Base-by-base conservation (phyloP, 768 basidiomycete genomes). In the Tricholoma saponaceum region DNA sequence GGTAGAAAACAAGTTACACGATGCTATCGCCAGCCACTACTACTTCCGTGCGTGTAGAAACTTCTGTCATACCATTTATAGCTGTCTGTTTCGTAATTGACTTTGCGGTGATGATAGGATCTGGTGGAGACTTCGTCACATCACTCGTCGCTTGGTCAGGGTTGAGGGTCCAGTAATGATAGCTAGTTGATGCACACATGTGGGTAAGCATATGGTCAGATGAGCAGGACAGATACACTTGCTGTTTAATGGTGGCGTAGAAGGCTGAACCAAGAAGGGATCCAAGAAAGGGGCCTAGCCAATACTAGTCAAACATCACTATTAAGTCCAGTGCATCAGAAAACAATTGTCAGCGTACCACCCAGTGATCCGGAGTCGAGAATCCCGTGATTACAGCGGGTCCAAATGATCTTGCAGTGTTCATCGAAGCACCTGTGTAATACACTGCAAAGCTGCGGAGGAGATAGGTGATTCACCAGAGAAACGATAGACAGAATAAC, bases 221-320 rank as follows among this genome's bases (percentile, higher is more conserved):
- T 44, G 30, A 44, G 8, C 22, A 8, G 25, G 18, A 9, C 0
- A 6, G 20, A 18, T 32, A 32, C 5, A 44, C 72, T 60, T 54
- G 72, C 75, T 72, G 70, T 66, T 88, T 88, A 58, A 89, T 75
- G 18, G 78, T 59, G 32, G 75, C 66, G 66, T 88, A 91, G 62
- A 89, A 77, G 5, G 64, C 76, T 14, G 81, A 75, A 30, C 73
- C 85, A 8, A 90, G 74, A 9, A 90, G 66, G 5, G 85, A 78
- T 28, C 89, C 88, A 20, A 90, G 74, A 54, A 80, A 79, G 0
- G 87, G 87, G 37, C 89, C 88, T 8, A 88, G 70, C 87, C 86
- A 87, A 64, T 87, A 87, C 84, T 87, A 56, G 13, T 23, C 23
- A 25, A 14, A 62, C 55, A 57, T 58, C 58, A 51, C 22, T 26